phyloP scores from a whole-genome alignment of 129 eudicot species.

The Helichrysum umbraculigerum region DNA sequence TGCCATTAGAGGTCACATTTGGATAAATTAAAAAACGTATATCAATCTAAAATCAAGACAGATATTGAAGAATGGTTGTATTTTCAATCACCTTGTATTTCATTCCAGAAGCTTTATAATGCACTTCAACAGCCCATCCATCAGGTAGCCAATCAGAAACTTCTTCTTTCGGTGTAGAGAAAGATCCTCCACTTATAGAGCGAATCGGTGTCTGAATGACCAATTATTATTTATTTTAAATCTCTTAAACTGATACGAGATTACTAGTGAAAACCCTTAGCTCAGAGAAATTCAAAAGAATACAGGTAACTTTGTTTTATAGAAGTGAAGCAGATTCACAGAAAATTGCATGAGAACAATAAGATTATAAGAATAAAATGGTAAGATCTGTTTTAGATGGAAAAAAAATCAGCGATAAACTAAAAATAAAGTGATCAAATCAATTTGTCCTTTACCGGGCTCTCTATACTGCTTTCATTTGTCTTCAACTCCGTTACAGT shows the following conservation, averaged over 20 bases:
- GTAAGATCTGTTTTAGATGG: neutral
- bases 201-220: conserved; percentile 25
- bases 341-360: conserved; percentile 13
- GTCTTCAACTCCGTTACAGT: conserved; percentile 12
- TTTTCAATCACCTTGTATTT: conserved; percentile 41
- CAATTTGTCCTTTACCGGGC: conserved; percentile 27
- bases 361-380: neutral
- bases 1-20: conserved; percentile 3
- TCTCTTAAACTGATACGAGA: neutral
- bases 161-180: conserved; percentile 17
- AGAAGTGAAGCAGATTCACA: neutral
- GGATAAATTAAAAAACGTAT: neutral
- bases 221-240: neutral
- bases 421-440: conserved; percentile 3
- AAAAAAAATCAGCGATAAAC: conserved; percentile 4
- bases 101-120: conserved; percentile 28
- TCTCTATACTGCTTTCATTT: conserved; percentile 13
- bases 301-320: neutral
- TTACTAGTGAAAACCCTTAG: neutral
- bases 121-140: conserved; percentile 60
- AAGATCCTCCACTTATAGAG: neutral
- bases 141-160: conserved; percentile 54
- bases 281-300: neutral
- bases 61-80: neutral
- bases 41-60: conserved; percentile 1